These are phyloP conservation scores for Starmerella floris DNA, from an alignment of 805 yeast species.

Conservation along the genomic window DNA sequence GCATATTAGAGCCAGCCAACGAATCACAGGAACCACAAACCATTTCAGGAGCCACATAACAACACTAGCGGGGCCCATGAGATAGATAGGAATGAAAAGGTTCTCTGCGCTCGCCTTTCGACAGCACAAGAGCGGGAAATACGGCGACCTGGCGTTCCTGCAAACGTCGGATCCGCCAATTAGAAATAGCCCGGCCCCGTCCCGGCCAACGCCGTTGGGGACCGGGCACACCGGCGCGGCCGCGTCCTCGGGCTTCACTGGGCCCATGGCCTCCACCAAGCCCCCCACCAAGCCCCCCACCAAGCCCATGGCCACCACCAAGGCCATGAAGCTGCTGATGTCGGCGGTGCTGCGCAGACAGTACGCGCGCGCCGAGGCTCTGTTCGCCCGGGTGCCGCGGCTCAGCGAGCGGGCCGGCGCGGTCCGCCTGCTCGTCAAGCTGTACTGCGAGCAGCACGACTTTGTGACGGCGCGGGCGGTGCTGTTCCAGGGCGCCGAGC, in stretches of 20 bases:
- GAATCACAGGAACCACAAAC: no score
- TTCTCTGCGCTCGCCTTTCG: constrained; percentile 3
- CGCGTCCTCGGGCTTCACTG: neutral
- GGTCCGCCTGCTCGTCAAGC: constrained; percentile 10
- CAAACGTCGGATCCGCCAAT: neutral
- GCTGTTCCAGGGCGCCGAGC: constrained; percentile 1
- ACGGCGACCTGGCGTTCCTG: constrained; percentile 6
- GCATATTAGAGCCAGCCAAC: no score
- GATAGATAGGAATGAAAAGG: neutral
- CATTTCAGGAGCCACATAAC: no score
- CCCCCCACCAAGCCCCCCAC: neutral
- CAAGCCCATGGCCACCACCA: neutral
- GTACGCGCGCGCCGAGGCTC: constrained; percentile 7
- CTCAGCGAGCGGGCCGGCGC: constrained; percentile 13
- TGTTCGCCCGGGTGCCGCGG: constrained; percentile 9
- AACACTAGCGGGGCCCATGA: no score
- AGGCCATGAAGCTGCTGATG: constrained; percentile 5
- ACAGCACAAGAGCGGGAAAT: neutral
- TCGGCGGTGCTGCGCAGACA: constrained; percentile 4
- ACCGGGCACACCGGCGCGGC: neutral
- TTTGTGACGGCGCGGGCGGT: constrained; percentile 19
- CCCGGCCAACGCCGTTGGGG: neutral
- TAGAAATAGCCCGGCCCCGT: neutral
- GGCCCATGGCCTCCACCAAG: neutral
- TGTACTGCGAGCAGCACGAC: constrained; percentile 16